A percentile compares a stretch with the other conserved stretches of the same genome.
Conservation (phyloP, 2,329 filamentous ascomycete species). For the Intubia oerlemansii region DNA sequence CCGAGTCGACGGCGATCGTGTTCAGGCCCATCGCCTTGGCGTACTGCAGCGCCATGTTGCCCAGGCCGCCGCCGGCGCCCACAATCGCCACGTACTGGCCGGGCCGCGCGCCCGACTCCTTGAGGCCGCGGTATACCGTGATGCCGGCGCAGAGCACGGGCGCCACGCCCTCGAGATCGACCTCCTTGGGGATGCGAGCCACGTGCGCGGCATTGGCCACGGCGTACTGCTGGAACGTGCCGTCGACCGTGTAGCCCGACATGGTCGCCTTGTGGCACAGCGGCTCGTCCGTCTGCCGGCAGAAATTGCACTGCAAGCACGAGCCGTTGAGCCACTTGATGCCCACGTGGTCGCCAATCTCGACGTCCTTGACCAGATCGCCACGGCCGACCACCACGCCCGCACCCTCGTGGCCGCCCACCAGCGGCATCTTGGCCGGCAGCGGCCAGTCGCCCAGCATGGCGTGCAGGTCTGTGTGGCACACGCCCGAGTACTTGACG, state of each 20-base stretch:
- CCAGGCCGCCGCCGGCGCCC: constrained; percentile 26
- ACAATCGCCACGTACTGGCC: constrained; percentile 21
- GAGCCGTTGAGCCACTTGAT: constrained; percentile 88
- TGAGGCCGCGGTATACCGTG: constrained; percentile 20
- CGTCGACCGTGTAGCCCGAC: constrained; percentile 84
- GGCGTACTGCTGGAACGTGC: constrained; percentile 81
- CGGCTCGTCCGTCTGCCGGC: constrained; percentile 60
- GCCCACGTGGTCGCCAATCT: constrained; percentile 69
- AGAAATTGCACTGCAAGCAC: constrained; percentile 69
- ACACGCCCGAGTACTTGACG: constrained; percentile 13
- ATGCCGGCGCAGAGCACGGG: constrained; percentile 29
- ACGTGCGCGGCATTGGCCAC: constrained; percentile 74
- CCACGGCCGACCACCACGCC: constrained; percentile 71
- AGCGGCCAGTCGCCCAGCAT: constrained; percentile 10
- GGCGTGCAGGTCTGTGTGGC: constrained; percentile 13
- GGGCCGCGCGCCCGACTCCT: constrained; percentile 14
- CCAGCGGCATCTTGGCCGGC: constrained; percentile 12
- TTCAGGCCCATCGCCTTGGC: constrained; percentile 23
- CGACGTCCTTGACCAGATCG: constrained; percentile 50
- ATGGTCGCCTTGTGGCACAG: constrained; percentile 56
- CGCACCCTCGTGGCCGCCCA: constrained; percentile 48
- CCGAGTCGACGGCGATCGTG: constrained; percentile 21
- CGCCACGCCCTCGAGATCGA: constrained; percentile 49
- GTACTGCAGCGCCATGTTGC: constrained; percentile 23
- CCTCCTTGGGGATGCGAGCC: constrained; percentile 58